Conservation (phyloP, 306 rosid genomes). For the Inga oerstediana region DNA sequence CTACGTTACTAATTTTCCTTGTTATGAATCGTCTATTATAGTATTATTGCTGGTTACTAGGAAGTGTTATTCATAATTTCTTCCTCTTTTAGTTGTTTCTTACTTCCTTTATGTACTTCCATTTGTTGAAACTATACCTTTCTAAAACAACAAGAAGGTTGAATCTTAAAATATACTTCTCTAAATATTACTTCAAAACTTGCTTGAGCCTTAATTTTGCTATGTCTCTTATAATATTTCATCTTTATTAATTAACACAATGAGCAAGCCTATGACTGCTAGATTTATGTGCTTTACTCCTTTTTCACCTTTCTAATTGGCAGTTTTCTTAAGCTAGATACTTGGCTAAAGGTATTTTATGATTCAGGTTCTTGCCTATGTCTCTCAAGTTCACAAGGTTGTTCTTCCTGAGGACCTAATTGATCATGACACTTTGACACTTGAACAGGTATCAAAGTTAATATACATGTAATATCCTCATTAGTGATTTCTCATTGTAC, state of each 20-base stretch:
- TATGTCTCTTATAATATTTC: background rate
- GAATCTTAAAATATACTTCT: background rate
- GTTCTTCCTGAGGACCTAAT: slow-evolving; percentile 71
- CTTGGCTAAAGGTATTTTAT: slow-evolving; percentile 31
- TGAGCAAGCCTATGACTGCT: slow-evolving; percentile 4
- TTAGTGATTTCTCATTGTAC: slow-evolving; percentile 7
- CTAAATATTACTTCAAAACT: background rate
- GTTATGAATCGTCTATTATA: background rate
- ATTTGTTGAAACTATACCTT: background rate
- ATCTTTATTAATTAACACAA: background rate
- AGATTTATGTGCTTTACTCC: slow-evolving; percentile 14
- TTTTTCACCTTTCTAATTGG: slow-evolving; percentile 8
- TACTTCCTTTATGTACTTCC: background rate
- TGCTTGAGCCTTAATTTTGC: slow-evolving; percentile 12
- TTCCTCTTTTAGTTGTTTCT: background rate
- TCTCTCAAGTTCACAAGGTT: slow-evolving; percentile 91
- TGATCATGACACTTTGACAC: slow-evolving; percentile 60
- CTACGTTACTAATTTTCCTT: background rate
- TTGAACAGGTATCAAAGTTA: slow-evolving; percentile 60
- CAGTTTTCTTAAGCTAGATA: slow-evolving; percentile 24
- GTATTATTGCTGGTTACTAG: background rate
- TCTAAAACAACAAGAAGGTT: background rate
- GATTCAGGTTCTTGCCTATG: slow-evolving; percentile 87
- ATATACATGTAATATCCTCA: slow-evolving; percentile 21
- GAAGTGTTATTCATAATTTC: background rate